Evolutionary conservation across 805 yeast species (phyloP), one percentile per base, ranked within the genome.

Genomic region (Candida sithepensis): DNA sequence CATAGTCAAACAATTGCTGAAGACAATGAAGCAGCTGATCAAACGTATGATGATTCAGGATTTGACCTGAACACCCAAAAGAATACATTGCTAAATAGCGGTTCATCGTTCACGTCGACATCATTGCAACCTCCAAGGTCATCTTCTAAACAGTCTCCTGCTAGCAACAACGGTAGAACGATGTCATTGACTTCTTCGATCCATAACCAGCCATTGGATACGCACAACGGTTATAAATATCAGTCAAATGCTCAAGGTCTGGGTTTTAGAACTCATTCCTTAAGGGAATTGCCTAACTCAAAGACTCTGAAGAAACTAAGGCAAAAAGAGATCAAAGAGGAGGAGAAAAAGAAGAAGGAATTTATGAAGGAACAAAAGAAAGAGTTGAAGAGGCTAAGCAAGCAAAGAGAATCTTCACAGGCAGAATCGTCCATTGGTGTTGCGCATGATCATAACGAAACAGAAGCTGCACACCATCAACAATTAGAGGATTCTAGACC

Each of bases 221-320:
- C 2, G 16, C 8, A 30, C 23, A 20, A 39, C 20, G 26, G 26
- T 23, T 7, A 28, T 19, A 12, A 45, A 12, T 63, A 63, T 37
- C 54, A 56, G 19, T 61, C 66, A 0, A 63, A 65, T 49, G 65
- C 65, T 9, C 45, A 49, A 2, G 66, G 65, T 18, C 32, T 55
- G 4, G 68, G 67, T 10, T 66, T 67, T 43, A 53, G 49, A 14
- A 52, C 60, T 6, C 64, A 67, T 42, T 63, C 68, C 6, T 37
- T 67, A 38, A 55, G 69, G 41, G 63, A 55, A 23, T 39, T 47
- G 24, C 42, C 52, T 9, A 50, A 54, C 38, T 23, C 40, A 9
- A 47, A 55, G 32, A 57, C 51, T 42, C 34, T 50, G 39, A 49
- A 50, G 40, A 53, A 50, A 41, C 45, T 46, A 34, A 49, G 43